These are phyloP conservation scores for Physcomitrium patens DNA, from an alignment of 225 moss, liverwort and hornwort species.

Conservation along the genomic window DNA sequence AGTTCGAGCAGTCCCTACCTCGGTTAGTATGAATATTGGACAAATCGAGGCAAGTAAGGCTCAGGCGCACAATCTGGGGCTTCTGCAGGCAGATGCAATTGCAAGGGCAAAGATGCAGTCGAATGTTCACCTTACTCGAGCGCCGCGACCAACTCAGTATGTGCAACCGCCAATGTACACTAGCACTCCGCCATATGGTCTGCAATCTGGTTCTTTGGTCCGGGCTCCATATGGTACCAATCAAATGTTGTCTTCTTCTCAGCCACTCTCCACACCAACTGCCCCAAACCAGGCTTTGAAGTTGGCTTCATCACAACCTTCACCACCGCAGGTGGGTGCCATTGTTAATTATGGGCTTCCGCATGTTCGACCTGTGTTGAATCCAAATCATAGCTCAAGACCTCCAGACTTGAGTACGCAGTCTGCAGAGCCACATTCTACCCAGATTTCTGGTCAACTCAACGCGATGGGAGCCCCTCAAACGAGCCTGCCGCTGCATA, in stretches of 20 bases:
- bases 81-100: conserved; percentile 30
- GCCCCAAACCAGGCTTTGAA: conserved; percentile 4
- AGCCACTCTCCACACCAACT: conserved; percentile 15
- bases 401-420: conserved; percentile 69
- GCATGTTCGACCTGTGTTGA: conserved; percentile 23
- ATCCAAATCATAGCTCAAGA: conserved; percentile 40
- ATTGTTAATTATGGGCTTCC: conserved; percentile 38
- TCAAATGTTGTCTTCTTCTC: conserved; percentile 13
- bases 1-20: conserved; percentile 31
- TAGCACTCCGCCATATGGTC: conserved; percentile 23
- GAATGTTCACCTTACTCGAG: conserved; percentile 26
- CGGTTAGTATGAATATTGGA: conserved; percentile 12
- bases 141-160: conserved; percentile 21
- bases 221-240: conserved; percentile 9
- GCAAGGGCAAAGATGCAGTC: conserved; percentile 32
- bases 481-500: conserved; percentile 57
- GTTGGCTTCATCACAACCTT: conserved; percentile 20
- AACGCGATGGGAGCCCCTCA: conserved; percentile 51
- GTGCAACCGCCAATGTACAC: conserved; percentile 30
- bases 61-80: conserved; percentile 30
- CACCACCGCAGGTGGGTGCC: conserved; percentile 46
- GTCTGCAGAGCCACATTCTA: conserved; percentile 57
- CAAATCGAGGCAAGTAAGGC: conserved; percentile 31
- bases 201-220: conserved; percentile 23
- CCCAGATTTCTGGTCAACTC: conserved; percentile 46